Evolutionary conservation across 345 rosid genomes (phyloP).

Genomic region (Populus euphratica): DNA sequence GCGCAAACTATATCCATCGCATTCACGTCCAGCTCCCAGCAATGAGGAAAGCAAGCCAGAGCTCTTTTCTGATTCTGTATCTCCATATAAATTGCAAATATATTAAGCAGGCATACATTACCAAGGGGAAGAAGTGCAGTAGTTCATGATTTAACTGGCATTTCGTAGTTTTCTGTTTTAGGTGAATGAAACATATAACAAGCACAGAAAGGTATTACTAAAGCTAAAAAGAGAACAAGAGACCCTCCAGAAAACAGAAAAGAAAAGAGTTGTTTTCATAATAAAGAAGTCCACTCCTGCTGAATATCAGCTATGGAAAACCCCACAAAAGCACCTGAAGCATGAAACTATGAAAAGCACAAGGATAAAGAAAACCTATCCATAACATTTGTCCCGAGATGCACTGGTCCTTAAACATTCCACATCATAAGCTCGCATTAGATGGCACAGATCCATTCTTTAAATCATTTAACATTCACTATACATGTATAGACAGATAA

Average conservation of each 20-base stretch:
- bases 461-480: background rate
- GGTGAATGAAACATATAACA: background rate
- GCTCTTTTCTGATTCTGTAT: constrained; percentile 36
- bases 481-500: background rate
- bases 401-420: background rate
- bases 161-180: background rate
- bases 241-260: background rate
- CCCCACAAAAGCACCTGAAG: background rate
- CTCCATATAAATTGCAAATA: constrained; percentile 13
- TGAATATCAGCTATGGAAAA: background rate
- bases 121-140: background rate
- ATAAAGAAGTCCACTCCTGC: background rate
- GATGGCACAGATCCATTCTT: background rate
- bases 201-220: background rate
- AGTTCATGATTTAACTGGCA: background rate
- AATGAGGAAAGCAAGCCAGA: constrained; percentile 69
- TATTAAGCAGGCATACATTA: background rate
- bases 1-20: constrained; percentile 72
- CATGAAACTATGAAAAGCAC: background rate
- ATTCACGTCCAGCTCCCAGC: constrained; percentile 78
- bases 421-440: background rate
- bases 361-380: background rate
- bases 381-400: background rate
- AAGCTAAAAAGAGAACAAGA: background rate
- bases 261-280: background rate